Base-by-base conservation (phyloP, 305 asterid species). In the Caryopteris hybrid region DNA sequence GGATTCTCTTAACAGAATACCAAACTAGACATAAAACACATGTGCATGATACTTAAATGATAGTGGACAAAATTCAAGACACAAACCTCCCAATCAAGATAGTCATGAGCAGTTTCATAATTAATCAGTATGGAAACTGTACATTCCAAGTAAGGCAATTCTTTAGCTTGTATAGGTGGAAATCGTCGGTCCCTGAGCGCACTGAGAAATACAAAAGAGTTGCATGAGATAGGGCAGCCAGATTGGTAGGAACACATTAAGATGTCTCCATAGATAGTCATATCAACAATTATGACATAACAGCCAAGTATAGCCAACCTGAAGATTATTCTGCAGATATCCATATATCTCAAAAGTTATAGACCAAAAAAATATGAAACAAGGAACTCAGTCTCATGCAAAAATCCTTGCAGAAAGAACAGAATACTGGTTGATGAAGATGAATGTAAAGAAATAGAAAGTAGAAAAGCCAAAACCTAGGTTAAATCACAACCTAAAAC, bases 31-130 rank as follows among this genome's bases (percentile, higher is more conserved):
- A 58, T 48, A 10, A 58, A 13, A 12, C 46, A 68, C 5, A 33
- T 8, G 14, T 50, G 21, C n/a, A n/a, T n/a, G n/a, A n/a, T n/a
- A n/a, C n/a, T n/a, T n/a, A n/a, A n/a, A n/a, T n/a, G n/a, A 53
- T 8, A 5, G 3, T 6, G 27, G 1, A 6, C 31, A 25, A 25
- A 25, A 25, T 25, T 45, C 34, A 64, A 21, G 23, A 51, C 55
- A 63, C 85, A 71, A 72, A 91, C 99, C 99, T 91, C 99, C 99
- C 98, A 94, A 71, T 94, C 99, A 73, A 91, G 97, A 81, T 89
- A 85, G 79, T 87, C 83, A 53, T 51, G 81, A 61, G 76, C 98
- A 76, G 65, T 77, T 85, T 94, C 98, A 71, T 91, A 94, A 76
- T 94, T 85, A 70, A 89, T 82, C 70, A 94, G 86, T 68, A 91